Conservation (phyloP, 805 yeast species). For the Kluyveromyces dobzhanskii region DNA sequence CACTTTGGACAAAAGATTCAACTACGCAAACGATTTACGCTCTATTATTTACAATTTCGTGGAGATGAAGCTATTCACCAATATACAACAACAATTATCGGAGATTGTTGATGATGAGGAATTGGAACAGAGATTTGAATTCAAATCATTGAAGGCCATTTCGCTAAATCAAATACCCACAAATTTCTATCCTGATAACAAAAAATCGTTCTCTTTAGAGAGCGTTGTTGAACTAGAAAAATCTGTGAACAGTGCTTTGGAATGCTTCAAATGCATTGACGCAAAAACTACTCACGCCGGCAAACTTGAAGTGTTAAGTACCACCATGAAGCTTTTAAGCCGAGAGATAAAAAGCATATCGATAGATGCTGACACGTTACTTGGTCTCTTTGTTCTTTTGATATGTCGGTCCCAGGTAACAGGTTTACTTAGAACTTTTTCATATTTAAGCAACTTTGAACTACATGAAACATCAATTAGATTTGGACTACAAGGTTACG, state of each 20-base stretch:
- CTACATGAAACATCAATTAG: slow-evolving; percentile 33
- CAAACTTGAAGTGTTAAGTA: slow-evolving; percentile 40
- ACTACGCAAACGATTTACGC: slow-evolving; percentile 31
- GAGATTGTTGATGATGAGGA: slow-evolving; percentile 20
- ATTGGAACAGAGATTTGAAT: slow-evolving; percentile 13
- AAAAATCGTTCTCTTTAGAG: slow-evolving; percentile 22
- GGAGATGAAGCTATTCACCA: slow-evolving; percentile 59
- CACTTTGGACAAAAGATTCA: slow-evolving; percentile 10
- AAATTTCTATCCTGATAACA: slow-evolving; percentile 32
- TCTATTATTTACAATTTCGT: slow-evolving; percentile 59
- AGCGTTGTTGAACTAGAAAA: slow-evolving; percentile 31
- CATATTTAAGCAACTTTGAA: slow-evolving; percentile 57
- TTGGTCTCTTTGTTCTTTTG: slow-evolving; percentile 65
- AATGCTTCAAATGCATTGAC: slow-evolving; percentile 35
- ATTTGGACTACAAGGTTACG: slow-evolving; percentile 63
- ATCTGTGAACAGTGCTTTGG: slow-evolving; percentile 43
- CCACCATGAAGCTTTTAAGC: slow-evolving; percentile 8
- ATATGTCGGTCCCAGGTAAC: slow-evolving; percentile 53
- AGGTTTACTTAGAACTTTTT: slow-evolving; percentile 53
- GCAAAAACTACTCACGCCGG: neutral
- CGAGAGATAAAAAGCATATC: slow-evolving; percentile 21
- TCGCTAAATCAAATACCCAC: slow-evolving; percentile 39
- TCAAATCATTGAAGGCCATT: slow-evolving; percentile 23
- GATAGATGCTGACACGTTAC: slow-evolving; percentile 74
- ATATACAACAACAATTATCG: slow-evolving; percentile 48